phyloP scores from a whole-genome alignment of 176 grass and related monocot species.

The Urochloa ruziziensis region DNA sequence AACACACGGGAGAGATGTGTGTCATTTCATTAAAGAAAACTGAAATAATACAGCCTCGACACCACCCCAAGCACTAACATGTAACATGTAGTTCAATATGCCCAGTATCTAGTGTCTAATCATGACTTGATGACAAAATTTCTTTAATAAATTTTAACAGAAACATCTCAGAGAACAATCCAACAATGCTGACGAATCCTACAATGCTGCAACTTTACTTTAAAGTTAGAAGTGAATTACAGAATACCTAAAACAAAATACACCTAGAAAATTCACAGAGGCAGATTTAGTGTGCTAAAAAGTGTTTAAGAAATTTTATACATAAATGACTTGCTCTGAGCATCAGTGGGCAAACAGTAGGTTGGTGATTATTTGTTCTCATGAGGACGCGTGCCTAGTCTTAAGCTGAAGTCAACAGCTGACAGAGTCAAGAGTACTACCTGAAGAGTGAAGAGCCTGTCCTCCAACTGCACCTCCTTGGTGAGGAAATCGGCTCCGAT shows the following conservation, averaged over 20 bases:
- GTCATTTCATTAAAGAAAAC: not conserved
- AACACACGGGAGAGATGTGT: not conserved
- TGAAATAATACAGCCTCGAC: not conserved
- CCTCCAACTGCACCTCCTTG: slow-evolving; percentile 75
- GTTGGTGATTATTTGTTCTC: not conserved
- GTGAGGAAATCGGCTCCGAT: slow-evolving; percentile 93
- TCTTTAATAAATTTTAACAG: not conserved
- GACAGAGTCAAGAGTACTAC: not conserved
- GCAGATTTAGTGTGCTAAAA: not conserved
- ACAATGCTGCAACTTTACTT: not conserved
- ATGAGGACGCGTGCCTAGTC: not conserved
- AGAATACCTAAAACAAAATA: not conserved
- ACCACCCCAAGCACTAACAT: not conserved
- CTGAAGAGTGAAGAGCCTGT: slow-evolving; percentile 79
- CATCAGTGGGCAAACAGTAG: not conserved
- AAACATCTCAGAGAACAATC: not conserved
- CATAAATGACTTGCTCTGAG: not conserved
- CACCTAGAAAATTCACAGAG: not conserved
- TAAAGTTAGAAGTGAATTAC: not conserved
- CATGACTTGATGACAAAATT: not conserved
- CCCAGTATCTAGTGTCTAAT: not conserved
- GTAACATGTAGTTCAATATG: not conserved
- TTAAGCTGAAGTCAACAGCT: not conserved
- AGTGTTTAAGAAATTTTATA: not conserved
- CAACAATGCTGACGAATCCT: not conserved